Base-by-base conservation (phyloP, 1,284 basidiomycete genomes). In the Irpex sp. region DNA sequence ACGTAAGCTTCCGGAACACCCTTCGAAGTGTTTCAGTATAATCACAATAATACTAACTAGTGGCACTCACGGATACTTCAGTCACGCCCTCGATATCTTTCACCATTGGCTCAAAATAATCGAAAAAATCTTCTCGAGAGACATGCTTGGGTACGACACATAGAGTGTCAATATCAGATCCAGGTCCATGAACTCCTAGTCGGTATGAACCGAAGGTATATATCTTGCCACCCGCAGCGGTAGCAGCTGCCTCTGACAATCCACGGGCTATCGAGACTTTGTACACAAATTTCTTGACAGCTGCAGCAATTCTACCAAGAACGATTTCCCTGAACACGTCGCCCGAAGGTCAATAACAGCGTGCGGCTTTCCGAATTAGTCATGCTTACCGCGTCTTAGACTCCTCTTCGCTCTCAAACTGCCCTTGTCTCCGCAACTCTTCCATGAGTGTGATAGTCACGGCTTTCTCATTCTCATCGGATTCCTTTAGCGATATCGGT, bases 121-220 rank as follows among this genome's bases (percentile, higher is more conserved):
- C 88, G 72, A 98, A 98, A 79, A 99, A 99, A 79, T 99, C 95
- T 71, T 98, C 96, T 67, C 94, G 85, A 66, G 91, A 92, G 62
- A 99, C 92, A 76, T 98, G 95, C 76, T 96, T 94, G 4, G 97
- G 97, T 36, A 97, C 97, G 34, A 99, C 97, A 75, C 96, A 96
- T 40, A 99, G 82, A n/a, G 96, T 98, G 80, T 99, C 97, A 75
- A 99, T 98, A 87, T 99, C 97, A 55, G 92, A 86, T 7, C 95
- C 94, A 40, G 97, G 97, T 11, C 94, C 94, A 76, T 99, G 97
- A 13, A 99, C 97, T 63, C 97, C 97, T 52, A 99, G 82, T 68
- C 93, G 88, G 81, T 97, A 97, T 59, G 96, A 97, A 47, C 97
- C 97, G 75, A 98, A 99, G 3, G 97, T 98, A 76, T 96, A 99